Percentiles rank a stretch among this genome's conserved stretches.
Evolutionary conservation across 805 yeast genomes (phyloP).

Genomic region (Yarrowia sp.): DNA sequence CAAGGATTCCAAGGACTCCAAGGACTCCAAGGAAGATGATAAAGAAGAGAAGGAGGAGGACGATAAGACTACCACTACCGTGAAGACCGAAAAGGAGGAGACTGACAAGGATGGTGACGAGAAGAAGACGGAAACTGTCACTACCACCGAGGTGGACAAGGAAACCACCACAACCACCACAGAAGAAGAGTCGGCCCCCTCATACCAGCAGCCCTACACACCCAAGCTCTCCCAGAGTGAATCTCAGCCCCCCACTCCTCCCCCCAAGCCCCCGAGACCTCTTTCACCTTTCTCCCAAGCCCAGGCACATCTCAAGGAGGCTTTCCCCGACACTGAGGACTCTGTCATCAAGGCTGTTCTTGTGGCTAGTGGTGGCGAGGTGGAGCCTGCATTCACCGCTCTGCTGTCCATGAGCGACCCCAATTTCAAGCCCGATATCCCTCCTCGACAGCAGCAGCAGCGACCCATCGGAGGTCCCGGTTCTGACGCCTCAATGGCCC

Average conservation of each 20-base stretch:
- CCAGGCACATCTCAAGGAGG: constrained; percentile 71
- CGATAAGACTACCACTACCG: constrained; percentile 8
- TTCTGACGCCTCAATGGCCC: constrained; percentile 46
- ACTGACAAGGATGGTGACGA: constrained; percentile 30
- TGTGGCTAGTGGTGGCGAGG: constrained; percentile 81
- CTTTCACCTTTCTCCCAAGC: constrained; percentile 63
- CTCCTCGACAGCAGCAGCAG: constrained; percentile 49
- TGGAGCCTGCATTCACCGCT: constrained; percentile 90
- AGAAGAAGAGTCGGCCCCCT: constrained; percentile 37
- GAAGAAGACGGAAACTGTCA: constrained; percentile 26
- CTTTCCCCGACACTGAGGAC: constrained; percentile 82
- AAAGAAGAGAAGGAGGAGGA: constrained; percentile 27
- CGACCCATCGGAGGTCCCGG: constrained; percentile 35
- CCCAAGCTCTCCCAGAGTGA: constrained; percentile 35
- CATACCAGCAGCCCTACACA: constrained; percentile 36
- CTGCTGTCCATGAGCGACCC: constrained; percentile 75
- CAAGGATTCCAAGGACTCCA: constrained; percentile 12
- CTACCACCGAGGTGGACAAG: constrained; percentile 21
- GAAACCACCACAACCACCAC: constrained; percentile 15
- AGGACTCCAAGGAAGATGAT: constrained; percentile 6
- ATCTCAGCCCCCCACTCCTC: constrained; percentile 48
- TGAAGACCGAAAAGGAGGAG: constrained; percentile 19
- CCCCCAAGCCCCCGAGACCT: constrained; percentile 66
- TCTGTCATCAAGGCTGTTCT: constrained; percentile 76
- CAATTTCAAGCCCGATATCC: constrained; percentile 45